Conservation (phyloP, 768 basidiomycete species). For the Trametes villosa region DNA sequence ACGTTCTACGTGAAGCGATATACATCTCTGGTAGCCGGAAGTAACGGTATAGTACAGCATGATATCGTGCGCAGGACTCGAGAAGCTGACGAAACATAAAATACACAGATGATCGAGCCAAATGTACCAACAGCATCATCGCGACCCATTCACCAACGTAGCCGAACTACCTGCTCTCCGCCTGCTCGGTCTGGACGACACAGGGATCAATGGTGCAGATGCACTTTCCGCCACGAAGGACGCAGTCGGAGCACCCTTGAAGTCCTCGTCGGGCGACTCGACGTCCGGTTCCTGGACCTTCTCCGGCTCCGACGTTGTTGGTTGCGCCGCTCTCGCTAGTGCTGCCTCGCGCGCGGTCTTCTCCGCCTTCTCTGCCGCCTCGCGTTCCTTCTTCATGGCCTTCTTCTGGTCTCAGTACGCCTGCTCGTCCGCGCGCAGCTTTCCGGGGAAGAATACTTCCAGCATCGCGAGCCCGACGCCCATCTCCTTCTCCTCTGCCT, state of each 20-base stretch:
- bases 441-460: constrained; percentile 26
- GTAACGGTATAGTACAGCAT: too few species aligned
- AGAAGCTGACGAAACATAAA: too few species aligned
- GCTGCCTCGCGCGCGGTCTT: not conserved
- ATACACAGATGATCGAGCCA: too few species aligned
- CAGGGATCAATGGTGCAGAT: not conserved
- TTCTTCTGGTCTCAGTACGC: constrained; percentile 14
- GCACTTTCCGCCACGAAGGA: not conserved
- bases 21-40: too few species aligned
- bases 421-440: constrained; percentile 22
- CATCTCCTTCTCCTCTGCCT: constrained; percentile 16
- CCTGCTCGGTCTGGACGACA: not conserved
- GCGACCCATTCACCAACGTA: too few species aligned
- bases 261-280: not conserved
- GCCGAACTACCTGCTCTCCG: not conserved
- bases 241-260: not conserved
- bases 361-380: not conserved
- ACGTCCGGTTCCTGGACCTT: not conserved
- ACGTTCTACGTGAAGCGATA: too few species aligned
- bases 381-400: constrained; percentile 2
- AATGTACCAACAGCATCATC: too few species aligned
- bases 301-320: not conserved
- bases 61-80: too few species aligned
- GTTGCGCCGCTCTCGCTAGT: too few species aligned
- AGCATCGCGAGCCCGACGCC: constrained; percentile 26